phyloP scores from a whole-genome alignment of 305 asterid genomes.

The Striga hermonthica region DNA sequence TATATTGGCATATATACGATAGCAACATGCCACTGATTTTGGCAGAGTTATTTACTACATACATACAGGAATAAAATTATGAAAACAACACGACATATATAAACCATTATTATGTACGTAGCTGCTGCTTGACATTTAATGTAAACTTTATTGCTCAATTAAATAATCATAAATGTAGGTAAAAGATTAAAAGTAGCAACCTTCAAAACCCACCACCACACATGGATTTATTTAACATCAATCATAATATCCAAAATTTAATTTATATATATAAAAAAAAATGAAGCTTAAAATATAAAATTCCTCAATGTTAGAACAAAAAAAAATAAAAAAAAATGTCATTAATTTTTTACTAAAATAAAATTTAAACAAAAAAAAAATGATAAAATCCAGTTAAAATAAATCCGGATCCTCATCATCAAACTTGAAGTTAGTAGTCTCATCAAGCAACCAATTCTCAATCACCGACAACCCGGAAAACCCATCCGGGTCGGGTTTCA shows the following conservation, averaged over 20 bases:
- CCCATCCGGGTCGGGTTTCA: constrained; percentile 36
- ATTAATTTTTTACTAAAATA: constrained; percentile 3
- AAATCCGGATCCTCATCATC: constrained; percentile 44
- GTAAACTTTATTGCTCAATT: neutral
- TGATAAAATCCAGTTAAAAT: constrained; percentile 31
- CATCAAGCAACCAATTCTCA: constrained; percentile 72
- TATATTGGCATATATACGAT: too few relatives aligned
- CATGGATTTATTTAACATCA: neutral
- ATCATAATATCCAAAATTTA: neutral
- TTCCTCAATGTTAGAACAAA: neutral
- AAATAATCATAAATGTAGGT: neutral
- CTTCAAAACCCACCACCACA: too few relatives aligned
- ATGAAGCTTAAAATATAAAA: neutral
- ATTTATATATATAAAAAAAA: neutral
- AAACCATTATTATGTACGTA: neutral
- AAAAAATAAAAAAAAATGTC: constrained; percentile 19
- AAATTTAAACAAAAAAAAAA: constrained; percentile 20
- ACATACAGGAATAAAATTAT: constrained; percentile 15
- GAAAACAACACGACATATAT: neutral
- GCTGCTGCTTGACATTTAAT: neutral
- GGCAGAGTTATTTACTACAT: constrained; percentile 26
- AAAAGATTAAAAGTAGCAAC: neutral
- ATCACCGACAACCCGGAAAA: constrained; percentile 49
- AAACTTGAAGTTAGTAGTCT: constrained; percentile 38
- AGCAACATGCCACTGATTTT: constrained; percentile 8